These are phyloP conservation scores for Phlebopus sp. DNA, from an alignment of 1,284 basidiomycete species.

Conservation along the genomic window DNA sequence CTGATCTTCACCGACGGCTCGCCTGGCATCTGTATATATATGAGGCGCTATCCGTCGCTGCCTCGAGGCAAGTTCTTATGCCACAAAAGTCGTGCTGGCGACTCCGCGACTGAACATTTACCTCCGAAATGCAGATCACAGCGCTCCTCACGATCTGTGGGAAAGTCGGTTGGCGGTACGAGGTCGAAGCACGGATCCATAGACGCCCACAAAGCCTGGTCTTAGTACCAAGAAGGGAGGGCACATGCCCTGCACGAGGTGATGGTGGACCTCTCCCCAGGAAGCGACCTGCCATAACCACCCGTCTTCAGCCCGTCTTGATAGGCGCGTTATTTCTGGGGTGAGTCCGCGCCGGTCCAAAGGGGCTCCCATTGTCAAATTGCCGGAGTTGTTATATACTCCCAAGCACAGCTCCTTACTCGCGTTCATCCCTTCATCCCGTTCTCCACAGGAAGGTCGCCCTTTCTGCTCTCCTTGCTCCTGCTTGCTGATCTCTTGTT, in stretches of 20 bases:
- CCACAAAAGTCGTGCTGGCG: neutral
- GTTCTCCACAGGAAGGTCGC: neutral
- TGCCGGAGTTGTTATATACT: neutral
- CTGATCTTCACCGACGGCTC: neutral
- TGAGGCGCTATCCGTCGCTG: neutral
- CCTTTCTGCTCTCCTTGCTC: neutral
- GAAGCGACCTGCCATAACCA: slow-evolving; percentile 7
- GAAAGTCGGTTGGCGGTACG: neutral
- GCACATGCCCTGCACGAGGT: slow-evolving; percentile 18
- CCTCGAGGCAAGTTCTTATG: slow-evolving; percentile 3
- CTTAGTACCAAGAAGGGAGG: too few relatives aligned
- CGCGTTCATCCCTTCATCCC: neutral
- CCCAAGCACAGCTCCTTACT: neutral
- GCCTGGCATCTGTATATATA: neutral
- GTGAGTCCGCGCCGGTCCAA: neutral
- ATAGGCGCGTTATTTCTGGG: slow-evolving; percentile 10
- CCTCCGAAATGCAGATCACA: slow-evolving; percentile 7
- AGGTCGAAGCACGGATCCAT: neutral
- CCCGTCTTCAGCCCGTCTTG: neutral
- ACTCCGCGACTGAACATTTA: neutral
- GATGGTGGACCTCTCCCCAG: slow-evolving; percentile 9
- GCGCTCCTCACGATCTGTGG: neutral
- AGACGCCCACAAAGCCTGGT: neutral
- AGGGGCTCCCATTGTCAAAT: neutral
- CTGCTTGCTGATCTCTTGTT: neutral